phyloP scores from a whole-genome alignment of 768 basidiomycete genomes.

The Cystofilobasidium macerans region DNA sequence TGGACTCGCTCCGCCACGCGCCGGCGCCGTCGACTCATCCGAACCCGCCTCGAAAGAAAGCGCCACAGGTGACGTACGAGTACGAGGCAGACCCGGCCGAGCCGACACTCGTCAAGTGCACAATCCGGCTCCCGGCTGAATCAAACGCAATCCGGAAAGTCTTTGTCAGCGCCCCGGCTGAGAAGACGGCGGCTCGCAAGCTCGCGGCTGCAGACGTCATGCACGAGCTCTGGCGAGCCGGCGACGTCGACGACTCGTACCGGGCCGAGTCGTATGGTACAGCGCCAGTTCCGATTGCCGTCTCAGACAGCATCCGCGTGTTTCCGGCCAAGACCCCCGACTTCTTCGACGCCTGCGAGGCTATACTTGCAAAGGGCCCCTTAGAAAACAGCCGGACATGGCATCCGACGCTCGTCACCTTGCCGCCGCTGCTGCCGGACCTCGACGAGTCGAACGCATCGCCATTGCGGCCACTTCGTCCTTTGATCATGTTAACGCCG shows the following conservation, averaged over 20 bases:
- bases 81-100: neutral
- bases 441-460: neutral
- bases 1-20: constrained; percentile 3
- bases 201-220: constrained; percentile 1
- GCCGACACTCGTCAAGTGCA: constrained; percentile 11
- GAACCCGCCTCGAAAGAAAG: neutral
- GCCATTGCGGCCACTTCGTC: neutral
- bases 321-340: constrained; percentile 5
- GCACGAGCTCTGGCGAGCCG: constrained; percentile 12
- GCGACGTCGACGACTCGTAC: constrained; percentile 19
- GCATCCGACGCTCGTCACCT: constrained; percentile 15
- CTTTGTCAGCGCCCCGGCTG: neutral
- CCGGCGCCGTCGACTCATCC: neutral
- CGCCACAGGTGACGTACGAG: neutral
- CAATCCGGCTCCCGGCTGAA: constrained; percentile 11
- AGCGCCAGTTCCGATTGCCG: neutral
- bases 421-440: constrained; percentile 13
- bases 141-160: neutral
- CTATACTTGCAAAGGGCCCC: neutral
- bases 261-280: neutral
- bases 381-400: neutral
- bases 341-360: constrained; percentile 10
- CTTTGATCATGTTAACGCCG: constrained; percentile 15
- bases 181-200: constrained; percentile 2
- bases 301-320: neutral